These are phyloP conservation scores for Irpex sp. DNA, from an alignment of 1,284 basidiomycete genomes.

Conservation along the genomic window DNA sequence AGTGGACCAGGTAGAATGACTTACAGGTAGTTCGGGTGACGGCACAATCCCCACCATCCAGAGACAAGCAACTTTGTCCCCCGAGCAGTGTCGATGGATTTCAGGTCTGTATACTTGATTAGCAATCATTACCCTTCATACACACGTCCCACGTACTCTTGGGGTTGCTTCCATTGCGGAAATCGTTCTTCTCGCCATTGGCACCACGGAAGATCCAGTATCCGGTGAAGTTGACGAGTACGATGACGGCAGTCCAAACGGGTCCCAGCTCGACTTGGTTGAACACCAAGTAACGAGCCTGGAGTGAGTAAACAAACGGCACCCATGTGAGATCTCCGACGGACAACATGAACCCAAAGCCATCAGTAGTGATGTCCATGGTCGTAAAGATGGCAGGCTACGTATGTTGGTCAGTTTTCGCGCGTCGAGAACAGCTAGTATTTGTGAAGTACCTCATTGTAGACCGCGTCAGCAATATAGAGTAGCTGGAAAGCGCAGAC, in stretches of 20 bases:
- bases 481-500: constrained; percentile 84
- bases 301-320: constrained; percentile 92
- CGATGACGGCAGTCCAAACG: constrained; percentile 55
- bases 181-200: constrained; percentile 96
- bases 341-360: constrained; percentile 98
- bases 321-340: constrained; percentile 95
- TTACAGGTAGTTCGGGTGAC: constrained; percentile 92
- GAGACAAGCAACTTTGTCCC: constrained; percentile 92
- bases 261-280: constrained; percentile 78
- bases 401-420: neutral
- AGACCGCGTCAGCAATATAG: constrained; percentile 86
- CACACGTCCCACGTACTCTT: constrained; percentile 56
- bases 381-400: constrained; percentile 87
- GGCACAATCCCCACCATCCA: constrained; percentile 96
- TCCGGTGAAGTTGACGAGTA: constrained; percentile 71
- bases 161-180: constrained; percentile 90
- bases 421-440: too few species aligned
- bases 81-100: constrained; percentile 79
- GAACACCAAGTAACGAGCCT: constrained; percentile 94
- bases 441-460: constrained; percentile 69
- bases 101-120: constrained; percentile 51
- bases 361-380: constrained; percentile 98
- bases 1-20: constrained; percentile 23
- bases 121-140: neutral
- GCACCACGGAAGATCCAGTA: constrained; percentile 90